phyloP scores from a whole-genome alignment of 1,139 yeast species.

The Wickerhamiella infanticola region DNA sequence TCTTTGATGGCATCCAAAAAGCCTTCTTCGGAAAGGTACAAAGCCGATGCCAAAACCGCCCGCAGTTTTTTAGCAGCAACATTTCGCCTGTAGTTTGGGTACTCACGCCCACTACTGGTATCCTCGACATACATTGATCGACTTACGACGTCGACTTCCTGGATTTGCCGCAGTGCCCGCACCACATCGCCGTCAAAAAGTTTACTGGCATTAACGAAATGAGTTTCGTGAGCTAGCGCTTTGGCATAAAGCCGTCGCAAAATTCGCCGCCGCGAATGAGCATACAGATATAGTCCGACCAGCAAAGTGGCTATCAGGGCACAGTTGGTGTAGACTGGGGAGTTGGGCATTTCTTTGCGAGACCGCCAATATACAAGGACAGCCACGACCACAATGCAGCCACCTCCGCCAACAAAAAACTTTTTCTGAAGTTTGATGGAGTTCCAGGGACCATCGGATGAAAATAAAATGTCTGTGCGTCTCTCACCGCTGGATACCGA shows the following conservation, averaged over 20 bases:
- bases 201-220: slow-evolving; percentile 16
- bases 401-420: slow-evolving; percentile 25
- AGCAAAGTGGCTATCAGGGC: slow-evolving; percentile 19
- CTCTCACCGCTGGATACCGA: slow-evolving; percentile 11
- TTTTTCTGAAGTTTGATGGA: slow-evolving; percentile 13
- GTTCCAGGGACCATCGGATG: slow-evolving; percentile 20
- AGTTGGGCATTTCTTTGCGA: slow-evolving; percentile 3
- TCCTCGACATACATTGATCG: slow-evolving; percentile 3
- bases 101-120: slow-evolving; percentile 14
- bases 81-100: slow-evolving; percentile 14
- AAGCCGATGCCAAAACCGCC: slow-evolving; percentile 20
- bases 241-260: slow-evolving; percentile 23
- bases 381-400: slow-evolving; percentile 23
- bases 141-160: slow-evolving; percentile 26
- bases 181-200: slow-evolving; percentile 22
- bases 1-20: slow-evolving; percentile 19
- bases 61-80: slow-evolving; percentile 20
- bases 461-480: slow-evolving; percentile 14
- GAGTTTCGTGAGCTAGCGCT: slow-evolving; percentile 20
- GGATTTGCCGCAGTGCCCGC: slow-evolving; percentile 22
- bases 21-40: slow-evolving; percentile 18
- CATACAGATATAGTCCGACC: slow-evolving; percentile 19
- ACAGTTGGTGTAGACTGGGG: slow-evolving; percentile 4
- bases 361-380: slow-evolving; percentile 20
- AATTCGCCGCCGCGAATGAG: slow-evolving; percentile 23